phyloP scores from a whole-genome alignment of 2,329 filamentous ascomycete species.

The Karstenula rhodostoma region DNA sequence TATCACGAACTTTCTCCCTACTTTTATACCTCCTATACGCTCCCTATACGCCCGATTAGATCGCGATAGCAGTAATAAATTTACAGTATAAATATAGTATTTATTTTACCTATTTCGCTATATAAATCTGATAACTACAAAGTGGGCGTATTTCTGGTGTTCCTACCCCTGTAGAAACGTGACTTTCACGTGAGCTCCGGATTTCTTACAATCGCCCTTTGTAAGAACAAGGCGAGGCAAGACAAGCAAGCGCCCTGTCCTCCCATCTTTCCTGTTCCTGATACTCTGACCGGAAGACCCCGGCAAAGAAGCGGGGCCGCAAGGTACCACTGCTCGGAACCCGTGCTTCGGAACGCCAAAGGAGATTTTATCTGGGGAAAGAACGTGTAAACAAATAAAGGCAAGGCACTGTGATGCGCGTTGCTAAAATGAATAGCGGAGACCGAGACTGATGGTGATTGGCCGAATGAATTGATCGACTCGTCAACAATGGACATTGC shows the following conservation, averaged over 20 bases:
- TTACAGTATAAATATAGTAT: no score
- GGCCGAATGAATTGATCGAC: not conserved
- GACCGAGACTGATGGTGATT: not conserved
- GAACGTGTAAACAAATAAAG: constrained; percentile 2
- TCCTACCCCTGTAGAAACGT: no score
- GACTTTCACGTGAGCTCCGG: no score
- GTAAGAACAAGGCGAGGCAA: no score
- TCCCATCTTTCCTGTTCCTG: constrained; percentile 9
- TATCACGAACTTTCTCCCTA: no score
- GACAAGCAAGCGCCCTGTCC: not conserved
- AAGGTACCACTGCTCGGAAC: not conserved
- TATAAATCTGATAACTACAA: no score
- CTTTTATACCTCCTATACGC: no score
- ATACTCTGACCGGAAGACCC: not conserved
- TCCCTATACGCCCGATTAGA: no score
- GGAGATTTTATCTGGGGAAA: not conserved
- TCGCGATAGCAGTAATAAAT: no score
- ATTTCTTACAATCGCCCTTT: no score
- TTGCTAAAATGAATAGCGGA: not conserved
- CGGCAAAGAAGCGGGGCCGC: constrained; percentile 9
- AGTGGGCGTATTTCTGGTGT: no score
- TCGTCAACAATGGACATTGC: not conserved
- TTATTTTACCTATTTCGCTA: no score
- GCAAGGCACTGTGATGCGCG: not conserved
- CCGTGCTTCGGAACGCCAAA: not conserved